Evolutionary conservation across 495 filamentous ascomycete species (phyloP).

Genomic region (Penicillium pancosmium): DNA sequence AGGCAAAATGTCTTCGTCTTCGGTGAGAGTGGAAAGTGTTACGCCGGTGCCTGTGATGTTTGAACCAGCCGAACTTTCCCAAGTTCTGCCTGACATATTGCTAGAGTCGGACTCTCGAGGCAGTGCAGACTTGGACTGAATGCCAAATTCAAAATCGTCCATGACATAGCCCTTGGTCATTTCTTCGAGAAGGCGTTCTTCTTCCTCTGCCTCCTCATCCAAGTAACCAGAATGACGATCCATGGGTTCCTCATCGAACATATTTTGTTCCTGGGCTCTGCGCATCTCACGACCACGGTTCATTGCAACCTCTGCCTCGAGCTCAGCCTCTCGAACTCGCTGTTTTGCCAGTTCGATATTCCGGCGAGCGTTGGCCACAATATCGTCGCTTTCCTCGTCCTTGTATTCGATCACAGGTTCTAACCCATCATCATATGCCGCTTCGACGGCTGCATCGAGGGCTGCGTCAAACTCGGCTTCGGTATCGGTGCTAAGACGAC

Average conservation of each 20-base stretch:
- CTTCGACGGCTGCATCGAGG: conserved; percentile 92
- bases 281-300: conserved; percentile 47
- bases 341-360: conserved; percentile 81
- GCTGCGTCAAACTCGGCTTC: conserved; percentile 96
- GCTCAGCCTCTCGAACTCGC: conserved; percentile 74
- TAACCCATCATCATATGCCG: conserved; percentile 91
- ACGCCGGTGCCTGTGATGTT: conserved; percentile 75
- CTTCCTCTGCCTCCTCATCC: conserved; percentile 84
- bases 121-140: conserved; percentile 71
- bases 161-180: conserved; percentile 87
- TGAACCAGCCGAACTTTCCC: conserved; percentile 83
- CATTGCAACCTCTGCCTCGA: conserved; percentile 69
- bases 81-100: conserved; percentile 78
- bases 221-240: conserved; percentile 50
- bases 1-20: conserved; percentile 53
- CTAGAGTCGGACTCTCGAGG: conserved; percentile 91
- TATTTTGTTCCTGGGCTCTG: conserved; percentile 36
- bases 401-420: conserved; percentile 63
- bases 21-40: conserved; percentile 74
- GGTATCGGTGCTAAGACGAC: conserved; percentile 70
- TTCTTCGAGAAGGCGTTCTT: conserved; percentile 89
- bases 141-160: conserved; percentile 82
- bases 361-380: conserved; percentile 61
- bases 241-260: conserved; percentile 28
- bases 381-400: conserved; percentile 39